phyloP scores from a whole-genome alignment of 345 rosid genomes.

The Leavenworthia alabamica region DNA sequence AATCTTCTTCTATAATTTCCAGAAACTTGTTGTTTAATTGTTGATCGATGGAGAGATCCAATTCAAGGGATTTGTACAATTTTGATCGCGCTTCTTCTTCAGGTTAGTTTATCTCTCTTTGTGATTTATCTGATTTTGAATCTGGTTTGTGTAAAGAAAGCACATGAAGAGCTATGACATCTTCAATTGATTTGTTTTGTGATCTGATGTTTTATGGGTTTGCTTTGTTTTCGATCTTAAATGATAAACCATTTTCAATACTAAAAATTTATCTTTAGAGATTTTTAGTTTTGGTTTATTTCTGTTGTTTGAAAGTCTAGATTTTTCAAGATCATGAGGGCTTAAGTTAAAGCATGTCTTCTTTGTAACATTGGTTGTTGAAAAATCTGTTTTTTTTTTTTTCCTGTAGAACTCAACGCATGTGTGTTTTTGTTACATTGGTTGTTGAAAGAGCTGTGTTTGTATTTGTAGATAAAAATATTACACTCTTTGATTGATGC shows the following conservation, averaged over 20 bases:
- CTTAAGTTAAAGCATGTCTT: neutral
- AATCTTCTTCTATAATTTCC: neutral
- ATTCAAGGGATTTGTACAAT: conserved; percentile 30
- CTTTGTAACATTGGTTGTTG: neutral
- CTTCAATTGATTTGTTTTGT: too few relatives aligned
- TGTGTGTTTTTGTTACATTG: neutral
- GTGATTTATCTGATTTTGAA: conserved; percentile 12
- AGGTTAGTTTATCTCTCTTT: conserved; percentile 17
- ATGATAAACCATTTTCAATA: neutral
- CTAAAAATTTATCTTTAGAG: neutral
- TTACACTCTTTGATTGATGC: conserved; percentile 63
- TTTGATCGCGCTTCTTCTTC: conserved; percentile 27
- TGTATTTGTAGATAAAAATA: conserved; percentile 30
- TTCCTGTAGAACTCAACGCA: neutral
- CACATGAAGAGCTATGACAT: neutral
- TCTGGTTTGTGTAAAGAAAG: neutral
- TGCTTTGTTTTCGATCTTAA: neutral
- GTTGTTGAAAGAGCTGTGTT: neutral
- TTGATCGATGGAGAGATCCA: conserved; percentile 35
- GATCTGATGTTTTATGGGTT: neutral
- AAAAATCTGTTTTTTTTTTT: neutral
- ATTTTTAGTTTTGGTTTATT: neutral
- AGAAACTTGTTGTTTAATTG: neutral
- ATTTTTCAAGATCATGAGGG: neutral
- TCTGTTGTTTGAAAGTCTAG: neutral